Conservation (phyloP, 176 grass and related monocot genomes). For the Tillandsia leiboldiana region DNA sequence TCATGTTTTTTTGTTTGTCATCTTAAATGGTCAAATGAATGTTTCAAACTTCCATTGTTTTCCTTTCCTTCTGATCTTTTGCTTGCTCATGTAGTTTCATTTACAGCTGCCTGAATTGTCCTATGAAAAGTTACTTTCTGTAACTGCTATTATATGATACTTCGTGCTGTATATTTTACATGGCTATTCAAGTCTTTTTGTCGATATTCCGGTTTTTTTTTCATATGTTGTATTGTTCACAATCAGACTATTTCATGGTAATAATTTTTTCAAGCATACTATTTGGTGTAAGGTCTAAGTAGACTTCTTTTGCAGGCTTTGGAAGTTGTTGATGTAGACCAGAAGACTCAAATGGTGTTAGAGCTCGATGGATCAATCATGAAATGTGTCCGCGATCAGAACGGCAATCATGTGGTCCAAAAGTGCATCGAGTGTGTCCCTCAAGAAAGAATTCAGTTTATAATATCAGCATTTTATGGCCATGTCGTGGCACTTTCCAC, state of each 20-base stretch:
- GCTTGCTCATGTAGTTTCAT: not conserved
- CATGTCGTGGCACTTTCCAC: constrained; percentile 80
- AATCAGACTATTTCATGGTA: not conserved
- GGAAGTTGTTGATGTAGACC: constrained; percentile 78
- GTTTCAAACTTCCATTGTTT: not conserved
- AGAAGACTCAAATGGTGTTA: constrained; percentile 76
- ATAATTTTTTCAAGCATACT: not conserved
- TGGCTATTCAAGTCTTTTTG: not conserved
- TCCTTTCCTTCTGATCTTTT: not conserved
- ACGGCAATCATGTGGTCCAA: constrained; percentile 95
- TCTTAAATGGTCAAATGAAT: not conserved
- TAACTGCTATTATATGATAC: too few relatives aligned
- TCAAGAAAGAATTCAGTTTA: constrained; percentile 65
- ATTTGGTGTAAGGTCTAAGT: not conserved
- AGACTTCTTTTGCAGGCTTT: constrained; percentile 52
- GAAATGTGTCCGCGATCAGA: constrained; percentile 92
- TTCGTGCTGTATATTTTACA: too few relatives aligned
- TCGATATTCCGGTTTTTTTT: not conserved
- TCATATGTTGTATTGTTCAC: not conserved
- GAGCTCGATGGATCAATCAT: constrained; percentile 83
- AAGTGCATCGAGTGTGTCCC: constrained; percentile 97
- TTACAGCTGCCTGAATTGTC: too few relatives aligned
- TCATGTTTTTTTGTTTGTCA: not conserved
- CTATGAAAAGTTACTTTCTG: too few relatives aligned
- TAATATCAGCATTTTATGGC: constrained; percentile 72